Percentiles rank a stretch among this genome's conserved stretches.
Evolutionary conservation across 306 rosid species (phyloP).

Genomic region (Prosopis cineraria): DNA sequence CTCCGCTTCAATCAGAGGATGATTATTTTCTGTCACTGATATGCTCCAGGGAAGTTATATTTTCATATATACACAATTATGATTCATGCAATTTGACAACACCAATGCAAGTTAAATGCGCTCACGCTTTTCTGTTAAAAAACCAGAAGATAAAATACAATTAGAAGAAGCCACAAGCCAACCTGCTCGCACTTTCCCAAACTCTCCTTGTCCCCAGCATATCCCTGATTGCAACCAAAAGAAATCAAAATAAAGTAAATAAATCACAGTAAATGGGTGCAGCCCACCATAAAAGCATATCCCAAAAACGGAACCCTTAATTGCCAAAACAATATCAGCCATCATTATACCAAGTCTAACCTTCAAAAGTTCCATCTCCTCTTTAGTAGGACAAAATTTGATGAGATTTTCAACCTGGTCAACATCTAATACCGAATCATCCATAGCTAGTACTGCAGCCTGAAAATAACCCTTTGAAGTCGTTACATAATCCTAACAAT

Average conservation of each 20-base stretch:
- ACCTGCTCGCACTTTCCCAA: slow-evolving; percentile 98
- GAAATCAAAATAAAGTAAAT: slow-evolving; percentile 31
- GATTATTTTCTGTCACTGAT: slow-evolving; percentile 16
- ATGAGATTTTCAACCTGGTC: slow-evolving; percentile 97
- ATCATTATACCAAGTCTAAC: slow-evolving; percentile 46
- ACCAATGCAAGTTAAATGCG: slow-evolving; percentile 26
- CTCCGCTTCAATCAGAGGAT: slow-evolving; percentile 9
- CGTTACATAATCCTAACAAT: slow-evolving; percentile 6
- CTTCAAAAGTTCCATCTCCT: slow-evolving; percentile 92
- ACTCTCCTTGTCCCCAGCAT: slow-evolving; percentile 78
- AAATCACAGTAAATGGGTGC: slow-evolving; percentile 21
- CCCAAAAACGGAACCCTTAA: slow-evolving; percentile 21
- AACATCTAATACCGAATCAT: slow-evolving; percentile 78
- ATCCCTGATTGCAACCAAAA: slow-evolving; percentile 57
- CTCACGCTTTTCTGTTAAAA: slow-evolving; percentile 10
- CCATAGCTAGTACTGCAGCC: slow-evolving; percentile 94
- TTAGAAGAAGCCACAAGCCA: slow-evolving; percentile 36
- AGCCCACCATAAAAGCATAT: slow-evolving; percentile 26
- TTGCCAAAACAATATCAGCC: slow-evolving; percentile 20
- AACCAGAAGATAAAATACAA: slow-evolving; percentile 24
- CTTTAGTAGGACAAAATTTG: slow-evolving; percentile 94
- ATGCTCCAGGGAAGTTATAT: slow-evolving; percentile 13
- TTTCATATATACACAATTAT: slow-evolving; percentile 20
- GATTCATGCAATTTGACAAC: slow-evolving; percentile 25
- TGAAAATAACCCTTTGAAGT: slow-evolving; percentile 43